Evolutionary conservation across 305 asterid genomes (phyloP).

Genomic region (Fraxinus albicans): DNA sequence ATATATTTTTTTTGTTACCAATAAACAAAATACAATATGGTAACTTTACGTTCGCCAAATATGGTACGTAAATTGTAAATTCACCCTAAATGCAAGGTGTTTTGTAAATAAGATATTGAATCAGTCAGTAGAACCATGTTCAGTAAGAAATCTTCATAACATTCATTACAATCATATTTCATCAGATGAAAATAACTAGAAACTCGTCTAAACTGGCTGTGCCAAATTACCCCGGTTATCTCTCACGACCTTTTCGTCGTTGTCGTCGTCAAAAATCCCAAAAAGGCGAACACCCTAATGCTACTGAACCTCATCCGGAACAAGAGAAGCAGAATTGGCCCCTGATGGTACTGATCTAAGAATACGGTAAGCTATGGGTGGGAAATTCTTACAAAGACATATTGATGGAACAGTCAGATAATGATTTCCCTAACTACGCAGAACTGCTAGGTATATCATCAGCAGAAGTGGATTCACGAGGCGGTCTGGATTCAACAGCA

Average conservation of each 20-base stretch:
- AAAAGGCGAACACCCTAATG: not conserved
- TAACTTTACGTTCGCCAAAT: not conserved
- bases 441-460: constrained; percentile 61
- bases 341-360: not conserved
- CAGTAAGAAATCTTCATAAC: not conserved
- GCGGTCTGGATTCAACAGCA: constrained; percentile 25
- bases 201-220: not conserved
- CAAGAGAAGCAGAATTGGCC: constrained; percentile 6
- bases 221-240: not conserved
- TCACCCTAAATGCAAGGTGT: not conserved
- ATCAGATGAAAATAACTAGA: not conserved
- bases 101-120: not conserved
- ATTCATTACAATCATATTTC: not conserved
- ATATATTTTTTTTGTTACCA: not conserved
- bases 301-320: constrained; percentile 7
- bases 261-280: constrained; percentile 18
- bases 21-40: too few species aligned
- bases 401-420: not conserved
- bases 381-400: not conserved
- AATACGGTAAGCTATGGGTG: not conserved
- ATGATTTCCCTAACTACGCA: constrained; percentile 34
- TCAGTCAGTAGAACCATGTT: not conserved
- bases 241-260: constrained; percentile 7
- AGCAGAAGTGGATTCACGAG: constrained; percentile 17
- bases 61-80: not conserved